Base-by-base conservation (phyloP, 495 filamentous ascomycete genomes). In the Neurospora cerealis region DNA sequence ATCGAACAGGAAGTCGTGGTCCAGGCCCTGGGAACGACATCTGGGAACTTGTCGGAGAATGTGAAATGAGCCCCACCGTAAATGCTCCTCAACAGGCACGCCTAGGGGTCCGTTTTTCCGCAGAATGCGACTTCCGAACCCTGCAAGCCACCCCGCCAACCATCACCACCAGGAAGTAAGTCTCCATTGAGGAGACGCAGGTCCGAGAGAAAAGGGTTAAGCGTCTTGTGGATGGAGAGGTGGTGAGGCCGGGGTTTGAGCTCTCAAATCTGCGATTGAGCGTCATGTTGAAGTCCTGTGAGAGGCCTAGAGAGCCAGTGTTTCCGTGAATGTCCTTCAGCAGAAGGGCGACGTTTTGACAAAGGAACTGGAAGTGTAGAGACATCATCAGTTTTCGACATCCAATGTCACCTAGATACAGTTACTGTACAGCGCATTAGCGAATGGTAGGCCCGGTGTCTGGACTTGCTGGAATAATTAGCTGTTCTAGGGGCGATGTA, bases 141-240 rank as follows among this genome's bases (percentile, higher is more conserved):
- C n/a, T 46, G 44, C 71, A 34, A 32, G 34, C 42, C 32, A n/a
- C 13, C 42, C 17, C 32, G 69, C 48, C 69, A 71, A 72, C 71
- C 40, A 75, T 75, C 73, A 60, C 69, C 40, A 69, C 69, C 34
- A 41, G 38, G 36, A 34, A n/a, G 73, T 75, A 34, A n/a, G 73
- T 75, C 72, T 62, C 74, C 71, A 41, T 42, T 34, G 70, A 74
- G 75, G 34, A 75, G 77, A 80, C 72, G 80, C 80, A 82, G 77
- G 79, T 82, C 78, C 81, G 42, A 78, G 77, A 76, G 74, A 70
- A 81, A 73, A 70, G 37, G 76, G 80, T 75, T 77, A 81, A 74
- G 75, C 79, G 75, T 75, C 24, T 66, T 66, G 54, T 66, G 54
- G 15, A 66, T 66, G 54, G 15, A 32, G 54, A 66, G 28, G 28